phyloP scores from a whole-genome alignment of 2,329 filamentous ascomycete species.

The Claviceps capensis region DNA sequence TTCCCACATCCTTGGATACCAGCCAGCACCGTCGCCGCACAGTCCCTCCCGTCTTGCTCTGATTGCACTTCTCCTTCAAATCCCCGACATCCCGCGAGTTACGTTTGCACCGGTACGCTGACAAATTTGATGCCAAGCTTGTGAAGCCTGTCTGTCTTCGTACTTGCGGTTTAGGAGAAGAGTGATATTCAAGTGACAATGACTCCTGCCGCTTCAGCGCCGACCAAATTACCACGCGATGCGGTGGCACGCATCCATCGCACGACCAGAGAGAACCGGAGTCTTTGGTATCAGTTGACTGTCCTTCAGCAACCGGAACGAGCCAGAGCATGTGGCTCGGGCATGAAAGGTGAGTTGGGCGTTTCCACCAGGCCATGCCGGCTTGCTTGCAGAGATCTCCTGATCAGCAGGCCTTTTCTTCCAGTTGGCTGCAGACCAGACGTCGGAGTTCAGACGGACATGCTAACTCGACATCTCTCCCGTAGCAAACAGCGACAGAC shows the following conservation, averaged over 20 bases:
- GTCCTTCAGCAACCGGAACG: conserved; percentile 92
- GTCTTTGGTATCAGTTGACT: conserved; percentile 65
- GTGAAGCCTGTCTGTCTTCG: not conserved
- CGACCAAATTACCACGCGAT: conserved; percentile 18
- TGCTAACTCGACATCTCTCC: conserved; percentile 8
- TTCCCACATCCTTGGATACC: not conserved
- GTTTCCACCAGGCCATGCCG: not conserved
- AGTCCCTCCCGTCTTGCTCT: not conserved
- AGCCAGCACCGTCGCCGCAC: too few species aligned
- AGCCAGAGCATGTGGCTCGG: conserved; percentile 86
- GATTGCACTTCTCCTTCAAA: not conserved
- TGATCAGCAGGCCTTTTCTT: too few species aligned
- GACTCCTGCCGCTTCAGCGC: conserved; percentile 18
- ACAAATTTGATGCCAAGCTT: not conserved
- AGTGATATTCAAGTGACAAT: conserved; percentile 14
- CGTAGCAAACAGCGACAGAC: conserved; percentile 49
- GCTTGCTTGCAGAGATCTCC: too few species aligned
- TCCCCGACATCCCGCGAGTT: not conserved
- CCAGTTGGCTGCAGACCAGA: too few species aligned
- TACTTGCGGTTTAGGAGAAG: too few species aligned
- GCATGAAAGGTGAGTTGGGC: conserved; percentile 67
- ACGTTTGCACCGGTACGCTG: not conserved
- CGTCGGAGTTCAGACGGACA: not conserved
- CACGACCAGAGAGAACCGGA: conserved; percentile 58
- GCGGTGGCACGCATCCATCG: conserved; percentile 32